Conservation (phyloP, 2,329 filamentous ascomycete genomes). For the Thelonectria discophora region DNA sequence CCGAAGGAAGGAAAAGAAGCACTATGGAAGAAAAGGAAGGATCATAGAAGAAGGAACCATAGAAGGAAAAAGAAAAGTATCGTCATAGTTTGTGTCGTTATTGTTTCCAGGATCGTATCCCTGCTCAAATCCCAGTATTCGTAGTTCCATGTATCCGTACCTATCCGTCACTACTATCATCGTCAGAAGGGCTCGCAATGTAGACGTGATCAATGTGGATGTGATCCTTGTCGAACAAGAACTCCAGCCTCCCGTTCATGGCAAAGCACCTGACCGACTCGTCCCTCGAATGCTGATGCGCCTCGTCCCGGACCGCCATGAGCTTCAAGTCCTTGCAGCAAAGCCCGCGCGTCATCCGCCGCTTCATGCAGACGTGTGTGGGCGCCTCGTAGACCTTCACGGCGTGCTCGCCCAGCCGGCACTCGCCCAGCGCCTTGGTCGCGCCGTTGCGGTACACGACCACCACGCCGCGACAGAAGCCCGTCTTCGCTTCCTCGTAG, state of each 20-base stretch:
- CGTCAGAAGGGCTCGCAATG: too few species aligned
- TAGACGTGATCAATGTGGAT: neutral
- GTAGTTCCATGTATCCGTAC: too few species aligned
- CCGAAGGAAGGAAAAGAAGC: too few species aligned
- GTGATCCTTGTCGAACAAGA: neutral
- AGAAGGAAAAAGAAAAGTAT: too few species aligned
- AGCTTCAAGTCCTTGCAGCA: neutral
- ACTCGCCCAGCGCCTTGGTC: neutral
- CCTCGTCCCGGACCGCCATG: neutral
- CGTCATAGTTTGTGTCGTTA: too few species aligned
- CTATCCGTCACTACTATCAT: too few species aligned
- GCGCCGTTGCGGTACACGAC: neutral
- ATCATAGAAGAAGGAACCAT: too few species aligned
- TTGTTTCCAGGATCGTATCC: too few species aligned
- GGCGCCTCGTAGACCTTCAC: neutral
- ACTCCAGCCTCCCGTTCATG: neutral
- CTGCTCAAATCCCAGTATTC: too few species aligned
- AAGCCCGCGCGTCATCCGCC: neutral
- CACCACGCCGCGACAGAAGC: neutral
- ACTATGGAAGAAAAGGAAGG: too few species aligned
- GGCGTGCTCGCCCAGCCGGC: neutral
- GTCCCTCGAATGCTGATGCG: neutral
- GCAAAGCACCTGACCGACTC: neutral
- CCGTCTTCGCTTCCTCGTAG: neutral
- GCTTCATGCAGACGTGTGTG: neutral